Percentiles rank a stretch among this genome's conserved stretches.
Evolutionary conservation across 2,329 filamentous ascomycete genomes (phyloP).

Genomic region (Exophiala lecanii-corni): DNA sequence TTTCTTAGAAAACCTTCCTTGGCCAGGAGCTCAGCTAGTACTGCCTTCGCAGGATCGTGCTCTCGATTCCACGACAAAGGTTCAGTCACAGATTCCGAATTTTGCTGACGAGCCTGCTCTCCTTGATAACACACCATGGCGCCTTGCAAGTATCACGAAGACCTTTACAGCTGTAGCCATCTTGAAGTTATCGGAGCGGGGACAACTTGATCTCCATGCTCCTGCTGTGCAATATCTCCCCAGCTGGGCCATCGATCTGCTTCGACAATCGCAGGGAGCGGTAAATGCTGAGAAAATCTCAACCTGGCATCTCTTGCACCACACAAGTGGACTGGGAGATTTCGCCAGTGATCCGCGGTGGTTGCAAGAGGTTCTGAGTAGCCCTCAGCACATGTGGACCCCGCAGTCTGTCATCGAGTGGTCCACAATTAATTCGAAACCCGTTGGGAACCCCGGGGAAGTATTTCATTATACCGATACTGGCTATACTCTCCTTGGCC

Average conservation of each 20-base stretch:
- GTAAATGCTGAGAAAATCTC: constrained; percentile 8
- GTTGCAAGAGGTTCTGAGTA: constrained; percentile 8
- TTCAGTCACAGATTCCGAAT: constrained; percentile 2
- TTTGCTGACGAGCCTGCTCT: constrained; percentile 11
- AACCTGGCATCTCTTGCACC: constrained; percentile 8
- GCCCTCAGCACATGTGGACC: constrained; percentile 10
- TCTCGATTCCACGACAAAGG: constrained; percentile 10
- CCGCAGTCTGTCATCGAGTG: constrained; percentile 6
- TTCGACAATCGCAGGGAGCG: constrained; percentile 9
- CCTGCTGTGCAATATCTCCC: constrained; percentile 11
- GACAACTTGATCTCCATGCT: constrained; percentile 7
- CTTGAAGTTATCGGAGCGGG: constrained; percentile 7
- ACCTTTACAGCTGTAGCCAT: constrained; percentile 11
- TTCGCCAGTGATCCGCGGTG: constrained; percentile 12
- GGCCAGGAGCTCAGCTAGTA: constrained; percentile 8
- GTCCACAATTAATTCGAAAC: constrained; percentile 7
- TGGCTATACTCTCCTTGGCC: constrained; percentile 11
- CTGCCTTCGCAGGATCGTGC: constrained; percentile 8
- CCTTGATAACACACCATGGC: constrained; percentile 7
- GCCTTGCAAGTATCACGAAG: constrained; percentile 14
- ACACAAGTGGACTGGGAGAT: constrained; percentile 13
- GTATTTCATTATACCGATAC: constrained; percentile 10
- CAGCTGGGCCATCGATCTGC: constrained; percentile 6
- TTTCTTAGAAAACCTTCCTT: not conserved
- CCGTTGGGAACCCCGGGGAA: constrained; percentile 8